Evolutionary conservation across 2,329 filamentous ascomycete species (phyloP).

Genomic region (Aspergillus sp.): DNA sequence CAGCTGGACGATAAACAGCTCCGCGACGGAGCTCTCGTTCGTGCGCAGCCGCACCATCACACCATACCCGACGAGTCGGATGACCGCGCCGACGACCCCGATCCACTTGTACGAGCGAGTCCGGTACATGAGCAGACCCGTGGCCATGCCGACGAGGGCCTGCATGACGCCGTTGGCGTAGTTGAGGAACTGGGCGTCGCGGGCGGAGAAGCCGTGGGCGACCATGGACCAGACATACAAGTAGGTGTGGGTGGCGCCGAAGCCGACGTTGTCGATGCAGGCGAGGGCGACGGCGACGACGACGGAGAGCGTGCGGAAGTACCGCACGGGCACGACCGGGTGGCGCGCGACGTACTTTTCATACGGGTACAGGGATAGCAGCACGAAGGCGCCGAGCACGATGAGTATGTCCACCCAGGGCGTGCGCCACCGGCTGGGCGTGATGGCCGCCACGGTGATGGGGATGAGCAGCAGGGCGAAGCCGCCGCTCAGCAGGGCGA

Average conservation of each 20-base stretch:
- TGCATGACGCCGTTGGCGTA: constrained; percentile 44
- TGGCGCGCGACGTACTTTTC: constrained; percentile 46
- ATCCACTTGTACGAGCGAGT: constrained; percentile 50
- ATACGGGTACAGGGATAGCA: constrained; percentile 49
- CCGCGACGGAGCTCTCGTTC: constrained; percentile 42
- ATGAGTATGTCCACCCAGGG: constrained; percentile 49
- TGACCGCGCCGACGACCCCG: constrained; percentile 37
- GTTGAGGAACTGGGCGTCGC: constrained; percentile 46
- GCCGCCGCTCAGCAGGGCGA: constrained; percentile 49
- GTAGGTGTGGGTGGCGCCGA: constrained; percentile 48
- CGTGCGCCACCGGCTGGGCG: constrained; percentile 43
- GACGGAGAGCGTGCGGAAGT: constrained; percentile 47
- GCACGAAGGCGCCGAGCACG: constrained; percentile 40
- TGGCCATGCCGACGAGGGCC: constrained; percentile 41
- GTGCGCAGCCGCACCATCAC: constrained; percentile 52
- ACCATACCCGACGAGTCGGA: constrained; percentile 51
- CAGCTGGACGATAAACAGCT: constrained; percentile 50
- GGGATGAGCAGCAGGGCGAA: constrained; percentile 51
- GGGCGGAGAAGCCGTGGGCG: constrained; percentile 40
- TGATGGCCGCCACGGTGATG: constrained; percentile 46
- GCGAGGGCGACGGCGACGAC: constrained; percentile 41
- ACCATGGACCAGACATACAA: constrained; percentile 50
- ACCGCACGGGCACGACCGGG: constrained; percentile 48
- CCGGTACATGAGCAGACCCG: constrained; percentile 44
- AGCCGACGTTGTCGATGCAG: constrained; percentile 45